Evolutionary conservation across 2,329 filamentous ascomycete species (phyloP).

Genomic region (Beauveria pseudobassiana): DNA sequence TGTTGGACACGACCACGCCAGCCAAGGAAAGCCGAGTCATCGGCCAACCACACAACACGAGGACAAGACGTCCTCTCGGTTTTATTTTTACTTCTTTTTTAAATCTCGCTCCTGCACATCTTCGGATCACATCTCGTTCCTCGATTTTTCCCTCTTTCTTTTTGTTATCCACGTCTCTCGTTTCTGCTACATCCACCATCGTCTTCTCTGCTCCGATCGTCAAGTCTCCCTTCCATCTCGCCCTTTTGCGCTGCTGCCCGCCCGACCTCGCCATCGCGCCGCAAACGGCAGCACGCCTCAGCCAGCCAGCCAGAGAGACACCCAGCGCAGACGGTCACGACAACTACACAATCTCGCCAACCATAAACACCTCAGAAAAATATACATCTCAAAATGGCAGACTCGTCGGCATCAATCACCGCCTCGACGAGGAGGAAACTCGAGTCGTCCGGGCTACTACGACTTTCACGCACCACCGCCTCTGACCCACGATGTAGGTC

Average conservation of each 20-base stretch:
- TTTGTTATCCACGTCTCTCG: background rate
- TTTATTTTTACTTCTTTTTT: background rate
- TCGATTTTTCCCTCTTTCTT: background rate
- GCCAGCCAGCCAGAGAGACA: background rate
- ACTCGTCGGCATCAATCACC: background rate
- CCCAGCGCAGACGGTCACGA: background rate
- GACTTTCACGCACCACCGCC: constrained; percentile 8
- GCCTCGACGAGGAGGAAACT: constrained; percentile 7
- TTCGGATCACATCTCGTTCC: background rate
- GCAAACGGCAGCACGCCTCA: background rate
- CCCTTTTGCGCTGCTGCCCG: background rate
- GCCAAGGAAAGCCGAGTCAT: background rate
- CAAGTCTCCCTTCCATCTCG: background rate
- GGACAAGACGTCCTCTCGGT: background rate
- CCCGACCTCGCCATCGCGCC: background rate
- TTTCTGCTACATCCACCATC: background rate
- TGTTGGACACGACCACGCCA: background rate
- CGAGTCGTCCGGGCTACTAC: constrained; percentile 12
- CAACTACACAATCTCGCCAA: background rate
- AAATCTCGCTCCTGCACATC: background rate
- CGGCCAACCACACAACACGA: constrained; percentile 7
- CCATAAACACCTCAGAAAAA: background rate
- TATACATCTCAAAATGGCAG: background rate
- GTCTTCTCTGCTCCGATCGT: too few relatives aligned
- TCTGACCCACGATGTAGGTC: constrained; percentile 5